These are phyloP conservation scores for Paraurostyla sp. DNA, from an alignment of 73 alveolate genomes.

Conservation along the genomic window DNA sequence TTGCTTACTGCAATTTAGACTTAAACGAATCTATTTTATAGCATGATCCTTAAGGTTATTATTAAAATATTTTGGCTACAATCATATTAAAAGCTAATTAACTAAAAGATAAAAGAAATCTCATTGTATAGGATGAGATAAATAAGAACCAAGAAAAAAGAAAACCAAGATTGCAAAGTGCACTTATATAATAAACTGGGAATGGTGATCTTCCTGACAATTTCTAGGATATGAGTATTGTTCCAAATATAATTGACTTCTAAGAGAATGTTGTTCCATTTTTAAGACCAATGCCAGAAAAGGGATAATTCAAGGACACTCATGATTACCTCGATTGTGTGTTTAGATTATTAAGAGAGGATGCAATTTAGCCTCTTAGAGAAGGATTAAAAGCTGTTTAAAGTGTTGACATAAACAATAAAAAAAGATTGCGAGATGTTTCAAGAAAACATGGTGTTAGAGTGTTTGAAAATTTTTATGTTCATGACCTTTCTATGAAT, in stretches of 20 bases:
- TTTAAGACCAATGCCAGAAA: background rate
- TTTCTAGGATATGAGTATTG: background rate
- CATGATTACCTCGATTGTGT: conserved; percentile 21
- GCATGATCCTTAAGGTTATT: no score
- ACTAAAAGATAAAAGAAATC: background rate
- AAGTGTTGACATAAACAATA: background rate
- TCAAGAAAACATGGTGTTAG: background rate
- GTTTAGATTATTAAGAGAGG: background rate
- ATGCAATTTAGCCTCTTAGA: background rate
- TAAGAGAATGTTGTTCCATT: background rate
- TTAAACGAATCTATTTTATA: no score
- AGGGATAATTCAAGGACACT: background rate
- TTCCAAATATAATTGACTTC: background rate
- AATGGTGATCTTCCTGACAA: background rate
- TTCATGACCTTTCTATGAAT: background rate
- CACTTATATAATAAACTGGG: background rate
- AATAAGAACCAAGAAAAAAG: background rate
- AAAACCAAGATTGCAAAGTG: background rate
- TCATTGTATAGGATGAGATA: background rate
- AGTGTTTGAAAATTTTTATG: background rate
- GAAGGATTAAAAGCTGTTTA: background rate
- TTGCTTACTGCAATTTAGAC: no score
- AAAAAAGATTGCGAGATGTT: background rate
- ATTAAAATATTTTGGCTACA: no score
- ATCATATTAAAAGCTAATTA: background rate